Evolutionary conservation across 2,329 filamentous ascomycete genomes (phyloP), one percentile per base, ranked within the genome.

Genomic region (Akanthomyces uredinophilus): DNA sequence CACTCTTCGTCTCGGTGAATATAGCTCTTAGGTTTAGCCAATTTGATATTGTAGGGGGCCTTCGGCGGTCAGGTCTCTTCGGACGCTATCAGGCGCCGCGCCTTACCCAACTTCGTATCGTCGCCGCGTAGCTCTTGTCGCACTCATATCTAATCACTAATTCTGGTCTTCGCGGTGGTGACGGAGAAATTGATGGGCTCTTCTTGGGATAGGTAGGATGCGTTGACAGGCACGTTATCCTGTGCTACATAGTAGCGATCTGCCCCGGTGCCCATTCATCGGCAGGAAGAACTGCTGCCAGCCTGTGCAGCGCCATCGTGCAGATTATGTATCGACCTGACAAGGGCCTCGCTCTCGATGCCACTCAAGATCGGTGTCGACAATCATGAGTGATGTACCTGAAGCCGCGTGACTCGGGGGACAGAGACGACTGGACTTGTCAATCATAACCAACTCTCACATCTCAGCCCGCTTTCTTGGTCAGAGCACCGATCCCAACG

Each of bases 181-280:
- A 63, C 5, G 5, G 64, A 0, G 56, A 4, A 29, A 2, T 0
- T 64, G 62, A 54, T 56, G n/a, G 57, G 57, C 16, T 60, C 32
- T 10, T n/a, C 11, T 32, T 47, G 68, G 20, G 66, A 68, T 13
- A 24, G 52, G 41, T 69, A 62, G 4, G 0, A 64, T 46, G 0
- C 65, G 16, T 51, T 60, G 55, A 2, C 65, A 53, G 8, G 65
- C 65, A 0, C 57, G 6, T 58, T 27, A 3, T 68, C 66, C 44
- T 70, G 63, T 0, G 63, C 47, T 0, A n/a, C n/a, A n/a, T n/a
- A 63, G 55, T 0, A 69, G 55, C 6, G 7, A 57, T 3, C 66
- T 65, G 14, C 70, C 70, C 14, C 66, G 66, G 24, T 72, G 72
- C 0, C 70, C 70, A n/a, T 72, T 70, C 16, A 65, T 70, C 4